Conservation (phyloP, 2,329 filamentous ascomycete genomes). For the Blumeria graminis region DNA sequence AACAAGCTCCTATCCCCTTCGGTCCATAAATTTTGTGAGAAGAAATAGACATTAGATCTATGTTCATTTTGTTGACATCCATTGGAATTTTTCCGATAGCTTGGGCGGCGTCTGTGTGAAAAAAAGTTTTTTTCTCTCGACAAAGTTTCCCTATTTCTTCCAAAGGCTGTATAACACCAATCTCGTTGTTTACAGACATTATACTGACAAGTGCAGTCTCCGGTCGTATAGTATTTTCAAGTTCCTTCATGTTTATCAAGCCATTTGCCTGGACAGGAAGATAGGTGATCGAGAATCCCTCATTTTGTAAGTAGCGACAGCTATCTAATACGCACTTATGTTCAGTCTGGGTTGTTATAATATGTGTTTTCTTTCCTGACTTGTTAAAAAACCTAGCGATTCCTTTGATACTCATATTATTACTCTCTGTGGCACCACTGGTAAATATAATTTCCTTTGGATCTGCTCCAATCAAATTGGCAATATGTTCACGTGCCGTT, state of each 20-base stretch:
- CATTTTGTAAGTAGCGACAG: slow-evolving; percentile 87
- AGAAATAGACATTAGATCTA: slow-evolving; percentile 96
- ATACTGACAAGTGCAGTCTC: slow-evolving; percentile 86
- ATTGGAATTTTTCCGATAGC: slow-evolving; percentile 96
- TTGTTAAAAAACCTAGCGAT: slow-evolving; percentile 88
- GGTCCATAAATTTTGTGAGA: slow-evolving; percentile 97
- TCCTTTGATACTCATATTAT: slow-evolving; percentile 99
- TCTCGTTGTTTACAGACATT: slow-evolving; percentile 99
- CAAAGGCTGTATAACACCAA: slow-evolving; percentile 93
- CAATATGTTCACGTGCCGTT: slow-evolving; percentile 60
- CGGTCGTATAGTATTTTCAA: slow-evolving; percentile 72
- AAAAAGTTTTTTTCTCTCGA: slow-evolving; percentile 79
- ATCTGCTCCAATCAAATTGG: slow-evolving; percentile 73
- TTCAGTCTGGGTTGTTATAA: slow-evolving; percentile 92
- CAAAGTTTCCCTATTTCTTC: slow-evolving; percentile 86
- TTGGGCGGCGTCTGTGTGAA: slow-evolving; percentile 91
- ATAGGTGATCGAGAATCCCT: slow-evolving; percentile 94
- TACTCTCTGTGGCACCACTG: slow-evolving; percentile 91
- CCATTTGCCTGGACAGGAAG: slow-evolving; percentile 72
- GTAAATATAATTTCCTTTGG: slow-evolving; percentile 98
- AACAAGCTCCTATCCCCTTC: slow-evolving; percentile 92
- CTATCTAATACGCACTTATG: slow-evolving; percentile 98
- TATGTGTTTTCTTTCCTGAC: slow-evolving; percentile 90
- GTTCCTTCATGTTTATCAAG: slow-evolving; percentile 58
- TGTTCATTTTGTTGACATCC: slow-evolving; percentile 92